A percentile compares a stretch with the other conserved stretches of the same genome.
Evolutionary conservation across 306 rosid genomes (phyloP).

Genomic region (Trichosanthes truncata): DNA sequence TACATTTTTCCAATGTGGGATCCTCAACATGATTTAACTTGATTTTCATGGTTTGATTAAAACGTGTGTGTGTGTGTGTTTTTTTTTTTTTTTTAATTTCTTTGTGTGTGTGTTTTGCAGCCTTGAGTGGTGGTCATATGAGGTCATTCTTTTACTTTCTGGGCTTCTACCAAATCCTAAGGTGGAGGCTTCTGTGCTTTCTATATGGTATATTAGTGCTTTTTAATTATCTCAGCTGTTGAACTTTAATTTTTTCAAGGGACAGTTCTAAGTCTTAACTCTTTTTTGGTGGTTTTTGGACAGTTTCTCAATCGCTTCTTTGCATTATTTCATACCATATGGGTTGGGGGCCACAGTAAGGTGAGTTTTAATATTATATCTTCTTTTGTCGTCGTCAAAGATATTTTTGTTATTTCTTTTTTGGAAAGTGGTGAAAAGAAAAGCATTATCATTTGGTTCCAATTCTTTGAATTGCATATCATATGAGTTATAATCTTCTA

Average conservation of each 20-base stretch:
- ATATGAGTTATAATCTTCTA: too few relatives aligned
- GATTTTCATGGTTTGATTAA: background rate
- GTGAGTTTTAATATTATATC: constrained; percentile 7
- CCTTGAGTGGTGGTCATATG: constrained; percentile 67
- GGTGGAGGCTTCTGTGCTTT: constrained; percentile 52
- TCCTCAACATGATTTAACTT: too few relatives aligned
- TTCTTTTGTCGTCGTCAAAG: too few relatives aligned
- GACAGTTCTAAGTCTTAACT: background rate
- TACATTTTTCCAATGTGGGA: too few relatives aligned
- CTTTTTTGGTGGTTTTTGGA: background rate
- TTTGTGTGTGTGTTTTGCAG: constrained; percentile 11
- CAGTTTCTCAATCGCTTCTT: constrained; percentile 42
- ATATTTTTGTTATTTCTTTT: background rate
- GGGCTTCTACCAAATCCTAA: constrained; percentile 49
- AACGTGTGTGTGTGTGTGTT: too few relatives aligned
- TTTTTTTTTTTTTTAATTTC: too few relatives aligned
- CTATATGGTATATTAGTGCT: constrained; percentile 29
- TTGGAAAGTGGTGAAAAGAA: too few relatives aligned
- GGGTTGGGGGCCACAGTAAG: constrained; percentile 55
- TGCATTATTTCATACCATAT: constrained; percentile 46
- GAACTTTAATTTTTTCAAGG: background rate
- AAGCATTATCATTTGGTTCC: too few relatives aligned
- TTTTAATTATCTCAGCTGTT: background rate
- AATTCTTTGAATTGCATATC: too few relatives aligned
- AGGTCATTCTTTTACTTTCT: constrained; percentile 42